Percentiles rank a stretch among this genome's conserved stretches.
Conservation (phyloP, 352 stramenopile species). For the Thalassiosira exigua region DNA sequence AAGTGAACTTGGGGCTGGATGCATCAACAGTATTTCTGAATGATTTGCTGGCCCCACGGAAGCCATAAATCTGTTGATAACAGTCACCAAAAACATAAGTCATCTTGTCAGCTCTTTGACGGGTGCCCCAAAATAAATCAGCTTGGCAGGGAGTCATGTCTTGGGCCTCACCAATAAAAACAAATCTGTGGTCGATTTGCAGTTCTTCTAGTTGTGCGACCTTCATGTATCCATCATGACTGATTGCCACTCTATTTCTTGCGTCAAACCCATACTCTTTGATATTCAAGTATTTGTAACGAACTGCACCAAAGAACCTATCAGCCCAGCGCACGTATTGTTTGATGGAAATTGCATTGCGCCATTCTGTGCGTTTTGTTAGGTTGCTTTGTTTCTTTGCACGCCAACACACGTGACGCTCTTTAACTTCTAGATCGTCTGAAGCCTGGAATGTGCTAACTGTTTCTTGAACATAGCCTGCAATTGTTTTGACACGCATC, state of each 20-base stretch:
- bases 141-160: slow-evolving; percentile 54
- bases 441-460: slow-evolving; percentile 28
- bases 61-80: slow-evolving; percentile 47
- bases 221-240: slow-evolving; percentile 47
- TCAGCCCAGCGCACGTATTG: slow-evolving; percentile 31
- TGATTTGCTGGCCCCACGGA: slow-evolving; percentile 31
- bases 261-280: slow-evolving; percentile 2
- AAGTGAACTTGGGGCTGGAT: slow-evolving; percentile 14
- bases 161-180: slow-evolving; percentile 52
- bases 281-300: slow-evolving; percentile 26
- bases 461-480: slow-evolving; percentile 33
- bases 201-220: slow-evolving; percentile 29
- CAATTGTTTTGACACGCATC: slow-evolving; percentile 20
- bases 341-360: not conserved
- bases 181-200: slow-evolving; percentile 3
- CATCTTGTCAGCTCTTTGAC: slow-evolving; percentile 4
- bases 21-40: slow-evolving; percentile 25
- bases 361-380: slow-evolving; percentile 20
- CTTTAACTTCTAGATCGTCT: not conserved
- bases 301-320: slow-evolving; percentile 38
- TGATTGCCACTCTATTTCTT: slow-evolving; percentile 1
- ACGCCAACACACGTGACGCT: slow-evolving; percentile 20
- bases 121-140: slow-evolving; percentile 44
- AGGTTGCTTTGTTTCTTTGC: not conserved
- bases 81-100: slow-evolving; percentile 52